Conservation (phyloP, 2,329 filamentous ascomycete genomes). For the Helminthosporium solani region DNA sequence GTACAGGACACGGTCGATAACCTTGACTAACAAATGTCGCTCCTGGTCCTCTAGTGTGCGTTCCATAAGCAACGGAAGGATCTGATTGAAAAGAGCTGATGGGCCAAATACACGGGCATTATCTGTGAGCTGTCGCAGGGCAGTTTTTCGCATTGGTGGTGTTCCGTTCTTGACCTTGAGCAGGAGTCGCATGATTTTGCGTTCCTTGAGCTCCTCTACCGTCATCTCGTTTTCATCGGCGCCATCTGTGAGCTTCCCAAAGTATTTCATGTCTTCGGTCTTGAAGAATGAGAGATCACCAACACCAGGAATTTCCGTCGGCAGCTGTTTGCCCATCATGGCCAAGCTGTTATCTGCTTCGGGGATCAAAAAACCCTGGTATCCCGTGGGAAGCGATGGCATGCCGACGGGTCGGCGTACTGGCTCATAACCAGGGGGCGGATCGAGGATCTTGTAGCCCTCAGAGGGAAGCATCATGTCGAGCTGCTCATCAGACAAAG, state of each 20-base stretch:
- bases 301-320: slow-evolving; percentile 93
- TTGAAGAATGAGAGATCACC: slow-evolving; percentile 98
- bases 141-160: slow-evolving; percentile 97
- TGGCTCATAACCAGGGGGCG: slow-evolving; percentile 88
- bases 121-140: slow-evolving; percentile 92
- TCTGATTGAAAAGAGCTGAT: slow-evolving; percentile 93
- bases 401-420: slow-evolving; percentile 70
- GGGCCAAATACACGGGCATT: slow-evolving; percentile 96
- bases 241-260: slow-evolving; percentile 93
- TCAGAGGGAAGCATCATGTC: slow-evolving; percentile 87
- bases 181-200: slow-evolving; percentile 96
- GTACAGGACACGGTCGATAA: slow-evolving; percentile 97
- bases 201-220: slow-evolving; percentile 93
- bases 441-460: slow-evolving; percentile 88
- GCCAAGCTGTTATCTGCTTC: slow-evolving; percentile 79
- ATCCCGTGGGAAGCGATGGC: slow-evolving; percentile 69
- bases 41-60: slow-evolving; percentile 97
- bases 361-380: slow-evolving; percentile 93
- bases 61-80: slow-evolving; percentile 95
- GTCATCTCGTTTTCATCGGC: slow-evolving; percentile 88
- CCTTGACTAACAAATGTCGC: slow-evolving; percentile 96
- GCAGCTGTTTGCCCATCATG: slow-evolving; percentile 81
- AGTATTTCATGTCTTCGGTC: slow-evolving; percentile 97
- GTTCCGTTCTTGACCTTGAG: slow-evolving; percentile 99
- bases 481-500: slow-evolving; percentile 90